A percentile compares a stretch with the other conserved stretches of the same genome.
Conservation (phyloP, 2,329 filamentous ascomycete genomes). For the Ophiostoma australiae region DNA sequence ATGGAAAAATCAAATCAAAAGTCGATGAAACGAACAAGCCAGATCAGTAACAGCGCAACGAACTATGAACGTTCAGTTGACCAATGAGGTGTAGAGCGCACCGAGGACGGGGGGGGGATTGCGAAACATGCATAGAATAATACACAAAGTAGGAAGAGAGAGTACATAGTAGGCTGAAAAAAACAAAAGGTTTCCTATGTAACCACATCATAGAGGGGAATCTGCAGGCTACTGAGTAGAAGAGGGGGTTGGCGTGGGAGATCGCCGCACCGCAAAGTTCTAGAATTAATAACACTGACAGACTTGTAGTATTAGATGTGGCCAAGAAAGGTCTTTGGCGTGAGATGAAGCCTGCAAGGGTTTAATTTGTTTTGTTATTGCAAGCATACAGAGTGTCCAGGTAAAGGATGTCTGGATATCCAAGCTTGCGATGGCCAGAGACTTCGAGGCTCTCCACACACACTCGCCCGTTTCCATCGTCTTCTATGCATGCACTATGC, state of each 20-base stretch:
- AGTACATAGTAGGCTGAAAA: not conserved
- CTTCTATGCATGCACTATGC: not conserved
- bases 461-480: not conserved
- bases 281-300: not conserved
- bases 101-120: not conserved
- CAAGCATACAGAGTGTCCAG: too few relatives aligned
- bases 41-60: not conserved
- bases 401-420: not conserved
- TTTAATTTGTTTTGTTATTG: not conserved
- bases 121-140: not conserved
- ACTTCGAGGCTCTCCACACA: not conserved
- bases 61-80: not conserved
- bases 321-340: not conserved
- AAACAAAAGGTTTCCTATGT: not conserved
- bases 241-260: not conserved
- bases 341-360: not conserved
- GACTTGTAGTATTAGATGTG: not conserved
- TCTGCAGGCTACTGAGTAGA: not conserved
- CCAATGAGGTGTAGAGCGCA: slow-evolving; percentile 2
- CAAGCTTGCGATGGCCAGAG: not conserved
- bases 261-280: not conserved
- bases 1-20: not conserved
- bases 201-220: not conserved
- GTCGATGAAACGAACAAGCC: not conserved
- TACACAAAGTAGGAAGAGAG: not conserved